Conservation (phyloP, 2,329 filamentous ascomycete species). For the Colletotrichum liriopes region DNA sequence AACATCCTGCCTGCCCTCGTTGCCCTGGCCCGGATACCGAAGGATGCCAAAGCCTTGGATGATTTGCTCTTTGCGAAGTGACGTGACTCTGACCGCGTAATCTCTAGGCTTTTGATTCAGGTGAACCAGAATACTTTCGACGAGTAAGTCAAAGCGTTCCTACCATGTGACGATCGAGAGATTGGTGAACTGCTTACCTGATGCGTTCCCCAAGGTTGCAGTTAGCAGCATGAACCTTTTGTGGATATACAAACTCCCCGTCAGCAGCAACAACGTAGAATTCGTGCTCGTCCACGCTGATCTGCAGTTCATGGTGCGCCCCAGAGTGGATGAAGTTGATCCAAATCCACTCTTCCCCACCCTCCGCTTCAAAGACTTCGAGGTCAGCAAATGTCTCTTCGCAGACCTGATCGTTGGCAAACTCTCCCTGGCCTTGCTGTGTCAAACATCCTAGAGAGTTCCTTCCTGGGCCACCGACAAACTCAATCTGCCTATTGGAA, state of each 20-base stretch:
- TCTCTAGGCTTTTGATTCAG: slow-evolving; percentile 23
- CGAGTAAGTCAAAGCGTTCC: background rate
- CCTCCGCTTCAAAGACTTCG: slow-evolving; percentile 27
- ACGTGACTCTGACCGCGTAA: slow-evolving; percentile 26
- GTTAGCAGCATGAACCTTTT: slow-evolving; percentile 32
- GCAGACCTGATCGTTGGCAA: slow-evolving; percentile 18
- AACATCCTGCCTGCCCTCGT: background rate
- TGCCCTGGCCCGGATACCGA: slow-evolving; percentile 24
- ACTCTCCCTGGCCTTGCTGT: slow-evolving; percentile 24
- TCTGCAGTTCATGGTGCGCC: slow-evolving; percentile 34
- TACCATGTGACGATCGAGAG: background rate
- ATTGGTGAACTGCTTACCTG: background rate
- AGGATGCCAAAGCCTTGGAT: slow-evolving; percentile 35
- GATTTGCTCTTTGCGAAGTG: slow-evolving; percentile 31
- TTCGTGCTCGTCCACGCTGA: slow-evolving; percentile 36
- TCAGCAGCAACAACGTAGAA: slow-evolving; percentile 33
- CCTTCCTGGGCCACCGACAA: slow-evolving; percentile 19
- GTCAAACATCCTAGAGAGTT: slow-evolving; percentile 23
- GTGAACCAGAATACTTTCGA: slow-evolving; percentile 19
- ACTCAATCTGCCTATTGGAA: slow-evolving; percentile 14
- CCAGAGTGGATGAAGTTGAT: slow-evolving; percentile 41
- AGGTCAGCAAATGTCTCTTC: slow-evolving; percentile 30
- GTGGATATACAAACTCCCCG: slow-evolving; percentile 33
- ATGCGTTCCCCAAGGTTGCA: slow-evolving; percentile 39
- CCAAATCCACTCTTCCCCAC: slow-evolving; percentile 33